Base-by-base conservation (phyloP, 441 rosid genomes). In the Theobroma grandiflorum region DNA sequence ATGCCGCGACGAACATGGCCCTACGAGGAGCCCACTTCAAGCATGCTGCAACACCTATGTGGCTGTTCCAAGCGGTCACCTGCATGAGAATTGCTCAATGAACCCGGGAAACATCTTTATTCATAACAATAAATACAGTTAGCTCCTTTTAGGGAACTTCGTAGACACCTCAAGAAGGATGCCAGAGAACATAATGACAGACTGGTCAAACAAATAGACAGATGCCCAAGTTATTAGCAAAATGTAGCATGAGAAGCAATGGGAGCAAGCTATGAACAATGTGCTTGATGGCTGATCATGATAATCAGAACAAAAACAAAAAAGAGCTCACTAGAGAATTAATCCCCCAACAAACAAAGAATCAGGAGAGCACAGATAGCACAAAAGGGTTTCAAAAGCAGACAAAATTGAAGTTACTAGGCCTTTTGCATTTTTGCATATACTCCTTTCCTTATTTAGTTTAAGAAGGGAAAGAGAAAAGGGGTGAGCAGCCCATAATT, bases 1-100 rank as follows among this genome's bases (percentile, higher is more conserved):
- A 91, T 37, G 98, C 98, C 64, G 95, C 98, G 38, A 86, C 98
- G 5, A 97, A 91, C 98, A 97, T 91, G 57, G 86, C 96, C 62
- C 98, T 86, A 22, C 95, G 94, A 74, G 98, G 98, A 64, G 99
- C 98, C 98, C 99, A 96, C 81, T 95, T 95, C 90, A 97, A 85
- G 89, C 97, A 93, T 4, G 97, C 84, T 59, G 93, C 82, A 58
- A 97, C 87, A 7, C 99, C 99, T 66, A 93, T 90, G 81, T 91
- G 89, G 86, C 93, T 93, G 74, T 89, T 91, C 99, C 97, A 95
- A 71, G 85, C 77, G 11, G 93, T 91, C 79, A 97, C 95, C 99
- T 95, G 87, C 80, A 57, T 72, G 11, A 20, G 45, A 74, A 40
- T 20, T 8, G 26, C 3, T 4, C 4, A 50, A 71, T 6, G 2